Conservation (phyloP, 805 yeast genomes). For the Saccharomycopsis guyanensis region DNA sequence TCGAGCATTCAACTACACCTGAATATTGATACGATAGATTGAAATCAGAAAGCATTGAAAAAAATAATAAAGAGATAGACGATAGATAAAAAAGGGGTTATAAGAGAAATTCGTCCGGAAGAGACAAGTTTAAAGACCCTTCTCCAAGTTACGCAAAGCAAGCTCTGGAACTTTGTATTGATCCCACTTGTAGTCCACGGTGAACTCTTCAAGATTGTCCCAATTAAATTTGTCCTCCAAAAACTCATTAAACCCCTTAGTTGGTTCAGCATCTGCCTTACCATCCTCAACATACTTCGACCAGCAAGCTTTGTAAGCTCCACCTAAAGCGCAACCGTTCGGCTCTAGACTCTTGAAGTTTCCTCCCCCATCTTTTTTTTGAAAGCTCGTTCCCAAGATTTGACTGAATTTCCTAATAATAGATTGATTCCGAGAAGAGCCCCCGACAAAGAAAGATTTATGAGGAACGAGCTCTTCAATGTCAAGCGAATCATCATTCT, state of each 20-base stretch:
- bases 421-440: slow-evolving; percentile 66
- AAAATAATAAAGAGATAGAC: too few species aligned
- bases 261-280: slow-evolving; percentile 19
- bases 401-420: slow-evolving; percentile 64
- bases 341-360: slow-evolving; percentile 67
- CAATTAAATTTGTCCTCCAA: slow-evolving; percentile 17
- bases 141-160: slow-evolving; percentile 19
- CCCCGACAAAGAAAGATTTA: slow-evolving; percentile 78
- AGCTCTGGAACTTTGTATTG: slow-evolving; percentile 13
- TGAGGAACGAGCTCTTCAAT: slow-evolving; percentile 43
- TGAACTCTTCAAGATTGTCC: slow-evolving; percentile 15
- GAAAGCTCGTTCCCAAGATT: slow-evolving; percentile 47
- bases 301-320: slow-evolving; percentile 83
- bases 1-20: too few species aligned
- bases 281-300: slow-evolving; percentile 32
- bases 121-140: neutral
- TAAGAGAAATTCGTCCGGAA: too few species aligned
- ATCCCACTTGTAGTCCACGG: slow-evolving; percentile 16
- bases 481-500: slow-evolving; percentile 23
- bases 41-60: too few species aligned
- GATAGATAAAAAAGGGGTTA: too few species aligned
- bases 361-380: slow-evolving; percentile 30
- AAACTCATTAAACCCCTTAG: slow-evolving; percentile 19
- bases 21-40: too few species aligned
- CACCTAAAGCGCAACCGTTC: slow-evolving; percentile 90